A percentile compares a stretch with the other conserved stretches of the same genome.
phyloP scores from a whole-genome alignment of 306 rosid genomes.

The Quercus agrifolia region DNA sequence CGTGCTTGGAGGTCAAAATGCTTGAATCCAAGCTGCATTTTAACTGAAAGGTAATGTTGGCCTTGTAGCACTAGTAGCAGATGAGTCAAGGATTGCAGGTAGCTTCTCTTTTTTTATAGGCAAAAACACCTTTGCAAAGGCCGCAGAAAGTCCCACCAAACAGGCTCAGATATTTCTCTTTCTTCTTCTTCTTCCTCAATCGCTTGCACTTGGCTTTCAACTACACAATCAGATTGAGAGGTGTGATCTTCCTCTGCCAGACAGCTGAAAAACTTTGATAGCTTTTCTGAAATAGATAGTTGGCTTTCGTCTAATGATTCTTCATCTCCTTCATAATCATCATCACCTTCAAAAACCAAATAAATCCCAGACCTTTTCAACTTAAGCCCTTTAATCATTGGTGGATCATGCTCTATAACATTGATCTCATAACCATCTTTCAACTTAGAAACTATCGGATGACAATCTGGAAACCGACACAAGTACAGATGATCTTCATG shows the following conservation, averaged over 20 bases:
- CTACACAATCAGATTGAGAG: slow-evolving; percentile 1
- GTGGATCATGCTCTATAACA: slow-evolving; percentile 31
- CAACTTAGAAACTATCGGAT: slow-evolving; percentile 29
- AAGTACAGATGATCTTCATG: slow-evolving; percentile 48
- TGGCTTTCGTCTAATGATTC: slow-evolving; percentile 29
- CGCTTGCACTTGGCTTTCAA: slow-evolving; percentile 1
- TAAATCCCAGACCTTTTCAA: slow-evolving; percentile 47
- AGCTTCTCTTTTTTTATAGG: neutral
- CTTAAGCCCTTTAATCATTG: slow-evolving; percentile 38
- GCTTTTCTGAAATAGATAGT: slow-evolving; percentile 49
- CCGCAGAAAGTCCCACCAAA: neutral
- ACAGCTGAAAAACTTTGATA: slow-evolving; percentile 40
- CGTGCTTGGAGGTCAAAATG: no score
- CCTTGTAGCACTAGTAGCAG: no score
- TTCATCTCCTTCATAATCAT: slow-evolving; percentile 61
- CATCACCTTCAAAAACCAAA: slow-evolving; percentile 55
- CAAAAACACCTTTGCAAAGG: neutral
- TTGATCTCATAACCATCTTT: slow-evolving; percentile 34
- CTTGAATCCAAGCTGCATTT: no score
- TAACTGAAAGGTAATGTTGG: no score
- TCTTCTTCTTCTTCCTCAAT: neutral
- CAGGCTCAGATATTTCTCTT: neutral
- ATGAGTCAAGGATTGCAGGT: neutral
- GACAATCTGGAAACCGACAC: slow-evolving; percentile 31
- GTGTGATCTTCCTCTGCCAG: slow-evolving; percentile 8